Base-by-base conservation (phyloP, 2,329 filamentous ascomycete species). In the Rhynchosporium graminicola region DNA sequence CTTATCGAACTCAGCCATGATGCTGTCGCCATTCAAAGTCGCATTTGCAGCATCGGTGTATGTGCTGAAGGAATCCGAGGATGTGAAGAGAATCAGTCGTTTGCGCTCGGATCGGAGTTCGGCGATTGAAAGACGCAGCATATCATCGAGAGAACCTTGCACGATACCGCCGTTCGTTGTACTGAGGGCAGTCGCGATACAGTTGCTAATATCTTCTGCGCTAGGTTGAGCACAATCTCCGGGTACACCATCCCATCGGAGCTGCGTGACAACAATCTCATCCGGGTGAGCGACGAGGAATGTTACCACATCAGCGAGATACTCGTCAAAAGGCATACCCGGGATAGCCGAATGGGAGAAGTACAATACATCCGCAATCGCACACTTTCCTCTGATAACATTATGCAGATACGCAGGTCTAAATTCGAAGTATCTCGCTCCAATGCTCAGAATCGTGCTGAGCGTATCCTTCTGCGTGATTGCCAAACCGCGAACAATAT, bases 391-490 rank as follows among this genome's bases (percentile, higher is more conserved):
- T 3, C 77, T 73, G 61, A 83, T 71, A 61, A 74, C 73, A 1
- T 73, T 71, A 68, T 81, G 79, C 57, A 80, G 77, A 62, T 79
- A 77, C 0, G 80, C 80, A 0, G 80, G 80, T 5, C 80, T 73
- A 67, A 82, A 82, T 70, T 82, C 81, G 59, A 83, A 83, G 71
- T 83, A 83, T 3, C 81, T 69, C 0, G 79, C 79, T 0, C 80
- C 80, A 43, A 82, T 74, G 45, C 71, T 71, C 56, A 83, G 75
- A 51, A 83, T 79, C 6, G 74, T 74, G 8, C 73, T 67, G 0
- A 82, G 72, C 2, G 69, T 71, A 65, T 83, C 80, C 65, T 83
- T 83, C 57, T 83, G 80, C 7, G 80, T 83, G 52, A 82, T 77
- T 62, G 80, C 78, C 1, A 82, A 74, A 6, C 78, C 79, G 61